Base-by-base conservation (phyloP, 352 stramenopile species). In the Saprolegnia parasitica region DNA sequence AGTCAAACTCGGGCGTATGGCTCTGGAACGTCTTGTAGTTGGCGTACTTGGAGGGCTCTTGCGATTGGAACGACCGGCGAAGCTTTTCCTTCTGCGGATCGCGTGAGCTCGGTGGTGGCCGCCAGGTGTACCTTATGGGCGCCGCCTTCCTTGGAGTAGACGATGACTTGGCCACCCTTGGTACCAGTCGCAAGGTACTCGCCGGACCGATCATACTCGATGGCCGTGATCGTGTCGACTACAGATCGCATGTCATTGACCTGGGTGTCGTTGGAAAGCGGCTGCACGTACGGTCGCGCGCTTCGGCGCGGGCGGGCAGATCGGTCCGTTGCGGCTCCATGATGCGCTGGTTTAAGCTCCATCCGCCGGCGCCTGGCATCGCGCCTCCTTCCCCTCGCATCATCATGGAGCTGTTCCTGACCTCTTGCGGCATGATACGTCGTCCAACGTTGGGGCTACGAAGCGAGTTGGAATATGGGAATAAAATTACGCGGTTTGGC, bases 1-100 rank as follows among this genome's bases (percentile, higher is more conserved):
- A 99, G 78, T 99, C 96, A 71, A 99, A 99, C 76, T 98, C 96
- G n/a, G 91, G 79, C 42, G 96, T 97, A 78, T 99, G 96, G 75
- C 91, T 98, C 79, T 98, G 92, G 71, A 95, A 97, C 73, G 96
- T 96, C n/a, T 89, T 89, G 79, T 97, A 98, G 62, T 89, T 70
- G 8, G 79, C 67, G 62, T 90, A 89, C 64, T 80, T 77, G 24
- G 80, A 47, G 52, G 26, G 9, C 47, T 55, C 57, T 13, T 45
- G 37, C 18, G 63, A 52, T 39, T 75, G 49, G 49, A 64, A 37
- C 15, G 39, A 56, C 29, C 49, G 72, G 47, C 29, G 67, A 11
- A 61, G 58, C 35, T 64, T 47, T 26, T 42, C 50, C 54, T 37
- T 42, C 52, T 71, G 23, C 21, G 39, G 40, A 54, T n/a, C 23